Conservation (phyloP, 257 asterid species). For the Solanum paucissectum region DNA sequence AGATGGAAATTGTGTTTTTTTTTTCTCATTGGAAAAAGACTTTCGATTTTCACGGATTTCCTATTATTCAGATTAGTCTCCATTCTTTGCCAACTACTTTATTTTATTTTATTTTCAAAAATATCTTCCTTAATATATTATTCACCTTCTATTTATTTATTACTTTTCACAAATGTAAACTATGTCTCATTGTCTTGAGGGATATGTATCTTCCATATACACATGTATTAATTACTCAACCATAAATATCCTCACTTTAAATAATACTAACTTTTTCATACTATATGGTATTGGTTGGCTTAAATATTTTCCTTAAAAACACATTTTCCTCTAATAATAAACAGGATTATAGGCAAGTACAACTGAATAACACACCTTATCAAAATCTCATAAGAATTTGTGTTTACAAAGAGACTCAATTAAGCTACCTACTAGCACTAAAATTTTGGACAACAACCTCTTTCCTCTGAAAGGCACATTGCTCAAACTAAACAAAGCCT, state of each 20-base stretch:
- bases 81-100: neutral
- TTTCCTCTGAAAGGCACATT: neutral
- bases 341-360: neutral
- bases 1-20: neutral
- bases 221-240: neutral
- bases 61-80: neutral
- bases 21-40: neutral
- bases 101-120: neutral
- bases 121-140: neutral
- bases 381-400: neutral
- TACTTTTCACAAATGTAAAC: neutral
- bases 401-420: neutral
- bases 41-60: neutral
- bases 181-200: too few species aligned
- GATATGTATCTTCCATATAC: neutral
- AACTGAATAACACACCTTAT: neutral
- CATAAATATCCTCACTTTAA: neutral
- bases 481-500: neutral
- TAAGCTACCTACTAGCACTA: neutral
- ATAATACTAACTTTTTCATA: neutral
- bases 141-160: neutral
- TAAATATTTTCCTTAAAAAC: neutral
- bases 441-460: neutral
- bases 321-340: neutral
- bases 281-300: neutral